Base-by-base conservation (phyloP, 306 rosid genomes). In the Hippophae gyantsensis region DNA sequence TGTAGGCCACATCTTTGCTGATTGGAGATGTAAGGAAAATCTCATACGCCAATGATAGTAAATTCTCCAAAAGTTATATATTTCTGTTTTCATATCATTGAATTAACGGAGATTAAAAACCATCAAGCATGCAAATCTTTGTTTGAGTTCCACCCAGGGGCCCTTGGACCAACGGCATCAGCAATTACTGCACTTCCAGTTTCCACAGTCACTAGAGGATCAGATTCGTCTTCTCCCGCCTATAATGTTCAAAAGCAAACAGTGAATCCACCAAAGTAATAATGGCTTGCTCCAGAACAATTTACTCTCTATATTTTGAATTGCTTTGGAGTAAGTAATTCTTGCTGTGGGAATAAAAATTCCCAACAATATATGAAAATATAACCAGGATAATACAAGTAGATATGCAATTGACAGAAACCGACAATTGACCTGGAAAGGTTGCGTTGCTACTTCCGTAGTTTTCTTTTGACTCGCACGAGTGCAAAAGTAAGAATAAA, bases 391-490 rank as follows among this genome's bases (percentile, higher is more conserved):
- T 49, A 49, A 13, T 12, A 49, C 25, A 49, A 32, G 38, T 32
- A 32, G 13, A 49, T 49, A 49, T 49, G 23, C 23, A 23, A 0
- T 49, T 12, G 6, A 6, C 13, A 52, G 44, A 9, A 44, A 52
- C 53, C 32, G 47, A 57, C 61, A 27, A 60, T 2, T 49, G 65
- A 89, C 97, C 97, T 89, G 84, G 71, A 79, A 66, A 53, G 78
- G 51, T 52, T 72, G 83, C 50, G 80, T 68, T 63, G 85, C 58
- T 60, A 74, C 73, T 66, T 90, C 97, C 54, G 73, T 57, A 10
- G 79, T 52, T 57, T 85, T 87, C 68, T 85, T 89, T 81, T 83
- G 96, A 79, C 76, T 81, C 78, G 87, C 98, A 7, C 45, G 79
- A 62, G 80, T 60, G 75, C 87, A 90, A 55, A 59, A 74, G 72